Base-by-base conservation (phyloP, 1,139 yeast genomes). In the Scheffersomyces segobiensis region DNA sequence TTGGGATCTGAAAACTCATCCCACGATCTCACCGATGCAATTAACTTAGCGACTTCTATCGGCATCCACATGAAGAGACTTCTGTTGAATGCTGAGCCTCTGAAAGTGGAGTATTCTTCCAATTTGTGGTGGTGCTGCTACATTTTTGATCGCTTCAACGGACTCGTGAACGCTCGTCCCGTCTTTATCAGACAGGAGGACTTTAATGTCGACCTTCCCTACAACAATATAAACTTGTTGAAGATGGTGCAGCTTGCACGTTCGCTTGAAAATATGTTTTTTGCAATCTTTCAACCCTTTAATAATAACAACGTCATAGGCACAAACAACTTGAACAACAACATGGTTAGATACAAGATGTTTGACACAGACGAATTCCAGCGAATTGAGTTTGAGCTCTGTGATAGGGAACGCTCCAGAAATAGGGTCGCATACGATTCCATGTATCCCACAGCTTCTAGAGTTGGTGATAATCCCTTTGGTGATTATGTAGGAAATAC, bases 41-140 rank as follows among this genome's bases (percentile, higher is more conserved):
- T 77, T 26, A 73, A 74, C 55, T 60, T 72, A 49, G 75, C 74
- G 0, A 68, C 69, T 22, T 66, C 77, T 12, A 56, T 76, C 52
- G 77, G 75, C 1, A 72, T 78, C 22, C 81, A 78, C 58, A 70
- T 74, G 72, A 71, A 71, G 55, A 65, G 68, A 3, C 70, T 72
- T 52, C 50, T 61, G 8, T 59, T 59, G 32, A 63, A 63, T 42
- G 55, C 58, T n/a, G 61, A 61, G 20, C 54, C 59, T 3, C 68
- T 60, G n/a, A 61, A 61, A 18, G 62, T 66, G 8, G 67, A 64
- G 19, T 71, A 74, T 56, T 64, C 71, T 47, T 65, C 70, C n/a
- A 68, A 70, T 53, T 61, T 76, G 24, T 77, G 81, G 80, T 78
- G 80, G 79, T 65, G 71, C 50, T 67, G 77, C 57, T 76, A 68